Percentiles rank a stretch among this genome's conserved stretches.
Conservation (phyloP, 352 stramenopile species). For the Phytophthora fragariae region DNA sequence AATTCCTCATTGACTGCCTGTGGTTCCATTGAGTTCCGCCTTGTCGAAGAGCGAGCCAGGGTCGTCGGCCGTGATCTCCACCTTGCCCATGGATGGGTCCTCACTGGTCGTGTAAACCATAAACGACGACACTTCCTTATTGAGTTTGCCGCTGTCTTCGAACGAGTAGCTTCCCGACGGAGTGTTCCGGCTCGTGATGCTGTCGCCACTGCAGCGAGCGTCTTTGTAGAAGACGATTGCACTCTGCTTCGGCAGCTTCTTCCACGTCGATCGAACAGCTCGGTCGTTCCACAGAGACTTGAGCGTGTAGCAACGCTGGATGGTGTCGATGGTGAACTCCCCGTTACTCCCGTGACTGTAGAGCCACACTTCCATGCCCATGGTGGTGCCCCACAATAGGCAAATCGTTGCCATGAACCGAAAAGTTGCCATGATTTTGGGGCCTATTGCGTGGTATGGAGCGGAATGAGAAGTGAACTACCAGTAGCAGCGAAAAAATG, state of each 20-base stretch:
- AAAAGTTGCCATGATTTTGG: slow-evolving; percentile 1
- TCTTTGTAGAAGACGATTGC: slow-evolving; percentile 25
- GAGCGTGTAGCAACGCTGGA: slow-evolving; percentile 30
- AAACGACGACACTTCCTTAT: slow-evolving; percentile 26
- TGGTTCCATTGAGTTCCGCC: neutral
- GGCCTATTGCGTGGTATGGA: neutral
- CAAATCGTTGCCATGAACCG: slow-evolving; percentile 7
- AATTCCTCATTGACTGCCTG: neutral
- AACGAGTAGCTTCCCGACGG: slow-evolving; percentile 26
- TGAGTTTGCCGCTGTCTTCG: slow-evolving; percentile 23
- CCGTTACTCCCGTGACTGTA: slow-evolving; percentile 29
- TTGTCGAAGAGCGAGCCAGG: slow-evolving; percentile 6
- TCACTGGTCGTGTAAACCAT: slow-evolving; percentile 22
- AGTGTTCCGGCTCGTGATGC: slow-evolving; percentile 8
- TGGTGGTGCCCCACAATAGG: slow-evolving; percentile 5
- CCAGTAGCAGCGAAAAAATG: neutral
- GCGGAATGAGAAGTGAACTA: slow-evolving; percentile 18
- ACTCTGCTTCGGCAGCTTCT: slow-evolving; percentile 16
- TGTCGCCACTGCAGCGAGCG: slow-evolving; percentile 3
- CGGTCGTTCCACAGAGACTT: slow-evolving; percentile 31
- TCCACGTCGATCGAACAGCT: slow-evolving; percentile 23
- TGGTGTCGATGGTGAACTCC: slow-evolving; percentile 25
- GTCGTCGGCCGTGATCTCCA: slow-evolving; percentile 16
- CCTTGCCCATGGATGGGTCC: slow-evolving; percentile 10
- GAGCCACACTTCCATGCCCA: slow-evolving; percentile 27